A percentile compares a stretch with the other conserved stretches of the same genome.
Evolutionary conservation across 2,329 filamentous ascomycete species (phyloP).

Genomic region (Mollisia scopiformis): DNA sequence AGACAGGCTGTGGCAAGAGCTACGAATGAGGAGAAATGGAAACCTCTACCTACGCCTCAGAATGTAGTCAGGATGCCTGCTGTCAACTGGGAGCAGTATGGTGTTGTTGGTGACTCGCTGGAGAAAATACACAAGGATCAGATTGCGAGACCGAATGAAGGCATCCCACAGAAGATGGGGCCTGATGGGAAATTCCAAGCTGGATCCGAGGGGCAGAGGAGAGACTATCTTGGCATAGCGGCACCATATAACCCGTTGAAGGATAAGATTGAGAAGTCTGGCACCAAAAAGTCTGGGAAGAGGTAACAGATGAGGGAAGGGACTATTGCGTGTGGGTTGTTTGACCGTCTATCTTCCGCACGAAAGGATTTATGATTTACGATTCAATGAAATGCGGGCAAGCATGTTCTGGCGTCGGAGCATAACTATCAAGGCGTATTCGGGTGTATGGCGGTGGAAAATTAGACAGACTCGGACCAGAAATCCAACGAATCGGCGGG

Average conservation of each 20-base stretch:
- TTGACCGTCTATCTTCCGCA: too few relatives aligned
- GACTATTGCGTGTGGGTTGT: neutral
- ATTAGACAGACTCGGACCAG: too few relatives aligned
- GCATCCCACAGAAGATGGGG: conserved; percentile 48
- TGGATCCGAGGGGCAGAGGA: conserved; percentile 41
- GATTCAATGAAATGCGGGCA: too few relatives aligned
- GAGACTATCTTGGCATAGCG: conserved; percentile 55
- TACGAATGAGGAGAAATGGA: conserved; percentile 48
- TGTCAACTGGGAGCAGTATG: conserved; percentile 95
- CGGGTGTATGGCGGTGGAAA: too few relatives aligned
- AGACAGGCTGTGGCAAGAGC: conserved; percentile 6
- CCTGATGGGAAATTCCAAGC: conserved; percentile 52
- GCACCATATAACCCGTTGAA: conserved; percentile 58
- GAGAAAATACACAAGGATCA: conserved; percentile 87
- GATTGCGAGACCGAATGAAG: conserved; percentile 62
- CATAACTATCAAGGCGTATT: too few relatives aligned
- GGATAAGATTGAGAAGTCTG: conserved; percentile 47
- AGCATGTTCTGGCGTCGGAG: too few relatives aligned
- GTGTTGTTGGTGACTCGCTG: conserved; percentile 81
- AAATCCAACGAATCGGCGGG: too few relatives aligned
- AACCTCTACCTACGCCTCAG: conserved; percentile 74
- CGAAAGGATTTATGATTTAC: too few relatives aligned
- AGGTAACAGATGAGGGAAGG: conserved; percentile 9
- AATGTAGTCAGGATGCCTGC: conserved; percentile 84
- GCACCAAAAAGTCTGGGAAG: conserved; percentile 28